Percentiles rank a stretch among this genome's conserved stretches.
Conservation (phyloP, 2,329 filamentous ascomycete species). For the Arachnomyces sp. region DNA sequence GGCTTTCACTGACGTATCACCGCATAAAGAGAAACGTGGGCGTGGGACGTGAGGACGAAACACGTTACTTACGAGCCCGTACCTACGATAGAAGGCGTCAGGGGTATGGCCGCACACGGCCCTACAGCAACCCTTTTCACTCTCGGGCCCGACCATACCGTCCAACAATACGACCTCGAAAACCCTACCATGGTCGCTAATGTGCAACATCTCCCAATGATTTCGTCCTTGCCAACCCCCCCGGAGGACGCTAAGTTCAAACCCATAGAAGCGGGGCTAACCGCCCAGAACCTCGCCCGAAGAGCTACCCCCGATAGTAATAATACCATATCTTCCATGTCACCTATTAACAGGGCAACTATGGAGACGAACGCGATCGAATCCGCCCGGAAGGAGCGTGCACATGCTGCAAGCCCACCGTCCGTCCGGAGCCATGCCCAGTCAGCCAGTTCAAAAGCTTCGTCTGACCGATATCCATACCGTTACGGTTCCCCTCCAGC, state of each 20-base stretch:
- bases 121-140: constrained; percentile 89
- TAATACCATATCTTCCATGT: constrained; percentile 51
- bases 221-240: constrained; percentile 71
- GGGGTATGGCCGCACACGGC: constrained; percentile 78
- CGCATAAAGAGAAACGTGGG: constrained; percentile 64
- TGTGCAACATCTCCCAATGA: constrained; percentile 73
- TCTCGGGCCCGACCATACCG: constrained; percentile 73
- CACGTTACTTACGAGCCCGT: constrained; percentile 85
- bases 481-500: constrained; percentile 33
- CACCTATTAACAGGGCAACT: constrained; percentile 66
- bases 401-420: constrained; percentile 62
- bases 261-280: constrained; percentile 6
- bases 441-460: constrained; percentile 53
- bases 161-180: constrained; percentile 93
- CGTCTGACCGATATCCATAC: constrained; percentile 35
- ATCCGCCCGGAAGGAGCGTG: constrained; percentile 51
- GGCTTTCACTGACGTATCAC: constrained; percentile 2
- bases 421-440: constrained; percentile 51
- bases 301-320: constrained; percentile 38
- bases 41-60: constrained; percentile 98
- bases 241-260: constrained; percentile 39
- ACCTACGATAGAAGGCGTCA: constrained; percentile 72
- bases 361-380: constrained; percentile 60
- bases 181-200: constrained; percentile 75
- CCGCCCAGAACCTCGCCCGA: constrained; percentile 8